Evolutionary conservation across 176 grass and related monocot species (phyloP).

Genomic region (Oryza coarctata): DNA sequence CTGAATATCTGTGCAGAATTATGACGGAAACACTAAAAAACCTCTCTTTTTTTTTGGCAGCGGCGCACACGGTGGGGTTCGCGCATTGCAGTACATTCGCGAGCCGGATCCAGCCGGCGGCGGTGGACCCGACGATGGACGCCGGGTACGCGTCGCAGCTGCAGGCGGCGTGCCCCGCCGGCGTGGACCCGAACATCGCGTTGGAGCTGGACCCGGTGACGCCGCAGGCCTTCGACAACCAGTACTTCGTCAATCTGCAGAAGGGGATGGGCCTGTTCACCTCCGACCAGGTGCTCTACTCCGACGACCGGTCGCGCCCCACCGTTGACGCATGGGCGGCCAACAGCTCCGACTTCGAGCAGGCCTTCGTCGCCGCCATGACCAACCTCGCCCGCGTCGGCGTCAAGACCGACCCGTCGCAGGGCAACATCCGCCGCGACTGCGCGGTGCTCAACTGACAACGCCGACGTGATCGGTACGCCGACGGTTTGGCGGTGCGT

Average conservation of each 20-base stretch:
- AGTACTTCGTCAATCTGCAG: slow-evolving; percentile 86
- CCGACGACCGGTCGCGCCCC: slow-evolving; percentile 57
- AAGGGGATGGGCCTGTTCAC: slow-evolving; percentile 62
- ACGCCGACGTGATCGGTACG: not conserved
- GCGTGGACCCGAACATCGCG: slow-evolving; percentile 74
- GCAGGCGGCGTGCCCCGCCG: slow-evolving; percentile 64
- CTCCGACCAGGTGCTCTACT: slow-evolving; percentile 87
- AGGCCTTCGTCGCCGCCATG: slow-evolving; percentile 66
- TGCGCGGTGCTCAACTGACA: slow-evolving; percentile 71
- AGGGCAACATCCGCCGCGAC: slow-evolving; percentile 73
- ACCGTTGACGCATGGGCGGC: slow-evolving; percentile 58
- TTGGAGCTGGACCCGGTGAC: slow-evolving; percentile 65
- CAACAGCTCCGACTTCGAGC: slow-evolving; percentile 50
- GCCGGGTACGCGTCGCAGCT: slow-evolving; percentile 54
- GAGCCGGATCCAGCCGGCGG: slow-evolving; percentile 43
- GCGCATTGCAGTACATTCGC: slow-evolving; percentile 84
- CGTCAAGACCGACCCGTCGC: slow-evolving; percentile 64
- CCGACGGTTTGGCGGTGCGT: not conserved
- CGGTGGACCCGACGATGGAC: slow-evolving; percentile 67
- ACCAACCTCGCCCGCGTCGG: slow-evolving; percentile 75
- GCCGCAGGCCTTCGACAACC: slow-evolving; percentile 76
- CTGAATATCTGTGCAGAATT: not conserved
- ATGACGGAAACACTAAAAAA: not conserved
- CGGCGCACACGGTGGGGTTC: slow-evolving; percentile 78
- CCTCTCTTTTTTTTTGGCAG: slow-evolving; percentile 11